These are phyloP conservation scores for Cladosporium phlei DNA, from an alignment of 2,329 filamentous ascomycete genomes.

Conservation along the genomic window DNA sequence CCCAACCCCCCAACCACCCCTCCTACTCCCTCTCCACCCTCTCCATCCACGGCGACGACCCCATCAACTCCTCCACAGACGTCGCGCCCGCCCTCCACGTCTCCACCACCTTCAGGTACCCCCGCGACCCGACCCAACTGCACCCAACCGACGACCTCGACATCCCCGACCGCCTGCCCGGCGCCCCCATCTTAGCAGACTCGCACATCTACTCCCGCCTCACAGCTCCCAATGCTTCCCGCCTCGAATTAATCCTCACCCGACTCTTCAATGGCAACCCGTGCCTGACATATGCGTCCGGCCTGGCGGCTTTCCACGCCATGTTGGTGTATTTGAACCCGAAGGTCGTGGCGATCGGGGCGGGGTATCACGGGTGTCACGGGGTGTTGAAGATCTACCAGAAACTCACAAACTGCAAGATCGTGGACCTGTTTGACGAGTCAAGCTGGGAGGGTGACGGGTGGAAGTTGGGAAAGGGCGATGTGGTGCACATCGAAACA, in stretches of 20 bases:
- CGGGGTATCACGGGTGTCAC: constrained; percentile 91
- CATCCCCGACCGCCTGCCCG: constrained; percentile 24
- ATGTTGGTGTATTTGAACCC: constrained; percentile 81
- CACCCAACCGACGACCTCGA: constrained; percentile 25
- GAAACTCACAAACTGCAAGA: constrained; percentile 69
- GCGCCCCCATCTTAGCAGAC: constrained; percentile 46
- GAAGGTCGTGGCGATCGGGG: constrained; percentile 72
- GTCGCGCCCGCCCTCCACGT: constrained; percentile 87
- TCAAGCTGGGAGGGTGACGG: constrained; percentile 53
- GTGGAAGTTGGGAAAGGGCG: constrained; percentile 65
- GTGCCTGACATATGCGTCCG: constrained; percentile 73
- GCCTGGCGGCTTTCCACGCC: constrained; percentile 83
- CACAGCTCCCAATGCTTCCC: constrained; percentile 70
- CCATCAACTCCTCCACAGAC: constrained; percentile 48
- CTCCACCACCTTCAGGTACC: constrained; percentile 86
- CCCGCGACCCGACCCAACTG: constrained; percentile 63
- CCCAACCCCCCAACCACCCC: constrained; percentile 9
- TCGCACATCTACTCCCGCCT: constrained; percentile 80
- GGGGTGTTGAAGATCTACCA: constrained; percentile 70
- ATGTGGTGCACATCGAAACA: constrained; percentile 87
- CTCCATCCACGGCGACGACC: constrained; percentile 32
- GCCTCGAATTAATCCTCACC: constrained; percentile 77
- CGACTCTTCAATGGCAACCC: constrained; percentile 67
- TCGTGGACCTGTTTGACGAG: constrained; percentile 58
- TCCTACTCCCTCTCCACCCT: constrained; percentile 29